phyloP scores from a whole-genome alignment of 2,329 filamentous ascomycete species.

The Trichothecium roseum region DNA sequence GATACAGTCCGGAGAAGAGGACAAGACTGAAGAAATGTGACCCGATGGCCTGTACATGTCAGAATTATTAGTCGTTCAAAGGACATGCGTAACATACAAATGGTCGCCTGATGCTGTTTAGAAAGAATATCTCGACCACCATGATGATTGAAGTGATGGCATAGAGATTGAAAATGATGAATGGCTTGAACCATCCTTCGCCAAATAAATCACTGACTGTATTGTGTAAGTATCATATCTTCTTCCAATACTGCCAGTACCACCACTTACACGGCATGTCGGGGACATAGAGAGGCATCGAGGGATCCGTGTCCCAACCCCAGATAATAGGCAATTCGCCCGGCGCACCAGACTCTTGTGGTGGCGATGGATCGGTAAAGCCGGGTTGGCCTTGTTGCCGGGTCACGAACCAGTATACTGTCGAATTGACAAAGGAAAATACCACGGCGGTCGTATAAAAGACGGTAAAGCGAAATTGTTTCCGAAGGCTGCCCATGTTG shows the following conservation, averaged over 20 bases:
- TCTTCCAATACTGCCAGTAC: background rate
- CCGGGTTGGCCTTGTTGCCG: slow-evolving; percentile 16
- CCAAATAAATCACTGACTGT: slow-evolving; percentile 37
- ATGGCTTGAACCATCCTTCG: slow-evolving; percentile 35
- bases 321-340: background rate
- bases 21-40: slow-evolving; percentile 31
- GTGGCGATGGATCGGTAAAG: background rate
- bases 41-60: slow-evolving; percentile 28
- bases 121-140: slow-evolving; percentile 31
- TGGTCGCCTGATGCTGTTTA: slow-evolving; percentile 44
- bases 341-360: background rate
- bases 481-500: slow-evolving; percentile 27
- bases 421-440: slow-evolving; percentile 37
- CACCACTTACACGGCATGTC: slow-evolving; percentile 13
- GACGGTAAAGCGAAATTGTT: slow-evolving; percentile 37
- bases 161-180: slow-evolving; percentile 35
- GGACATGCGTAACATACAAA: slow-evolving; percentile 22
- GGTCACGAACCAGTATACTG: slow-evolving; percentile 38
- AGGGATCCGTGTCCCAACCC: slow-evolving; percentile 2
- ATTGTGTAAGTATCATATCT: slow-evolving; percentile 4
- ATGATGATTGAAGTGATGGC: slow-evolving; percentile 31
- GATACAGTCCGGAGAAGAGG: slow-evolving; percentile 30
- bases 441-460: slow-evolving; percentile 37
- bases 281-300: slow-evolving; percentile 5
- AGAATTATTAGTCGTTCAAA: background rate